These are phyloP conservation scores for Eimeria sp. DNA, from an alignment of 169 alveolate genomes.

Conservation along the genomic window DNA sequence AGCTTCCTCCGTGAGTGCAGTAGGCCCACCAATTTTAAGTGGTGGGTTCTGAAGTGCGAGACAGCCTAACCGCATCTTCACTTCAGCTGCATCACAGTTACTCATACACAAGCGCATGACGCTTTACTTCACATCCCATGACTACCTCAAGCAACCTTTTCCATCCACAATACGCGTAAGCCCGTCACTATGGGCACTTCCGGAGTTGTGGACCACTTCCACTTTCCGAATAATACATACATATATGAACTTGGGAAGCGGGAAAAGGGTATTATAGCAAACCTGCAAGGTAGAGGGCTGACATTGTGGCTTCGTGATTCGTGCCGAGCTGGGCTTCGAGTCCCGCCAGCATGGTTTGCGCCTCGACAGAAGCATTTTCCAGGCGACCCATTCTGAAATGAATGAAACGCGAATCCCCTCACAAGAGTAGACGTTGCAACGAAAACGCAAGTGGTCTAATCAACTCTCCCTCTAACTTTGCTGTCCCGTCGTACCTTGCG, in stretches of 20 bases:
- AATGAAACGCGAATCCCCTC: neutral
- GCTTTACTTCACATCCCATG: neutral
- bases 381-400: constrained; percentile 74
- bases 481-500: constrained; percentile 49
- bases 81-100: constrained; percentile 50
- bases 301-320: constrained; percentile 78
- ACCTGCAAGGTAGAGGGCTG: constrained; percentile 81
- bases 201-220: neutral
- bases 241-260: neutral
- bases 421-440: neutral
- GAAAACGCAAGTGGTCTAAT: neutral
- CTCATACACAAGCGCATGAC: neutral
- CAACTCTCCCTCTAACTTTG: neutral
- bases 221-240: neutral
- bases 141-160: too few species aligned
- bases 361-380: constrained; percentile 77
- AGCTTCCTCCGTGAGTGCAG: neutral
- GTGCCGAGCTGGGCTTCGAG: constrained; percentile 78
- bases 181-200: neutral
- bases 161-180: neutral
- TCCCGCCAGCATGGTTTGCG: constrained; percentile 65
- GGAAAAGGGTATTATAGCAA: neutral
- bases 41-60: constrained; percentile 68
- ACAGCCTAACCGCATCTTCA: constrained; percentile 67
- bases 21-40: constrained; percentile 47